Evolutionary conservation across 257 asterid genomes (phyloP), one percentile per base, ranked within the genome.

Genomic region (Solanum piurae): DNA sequence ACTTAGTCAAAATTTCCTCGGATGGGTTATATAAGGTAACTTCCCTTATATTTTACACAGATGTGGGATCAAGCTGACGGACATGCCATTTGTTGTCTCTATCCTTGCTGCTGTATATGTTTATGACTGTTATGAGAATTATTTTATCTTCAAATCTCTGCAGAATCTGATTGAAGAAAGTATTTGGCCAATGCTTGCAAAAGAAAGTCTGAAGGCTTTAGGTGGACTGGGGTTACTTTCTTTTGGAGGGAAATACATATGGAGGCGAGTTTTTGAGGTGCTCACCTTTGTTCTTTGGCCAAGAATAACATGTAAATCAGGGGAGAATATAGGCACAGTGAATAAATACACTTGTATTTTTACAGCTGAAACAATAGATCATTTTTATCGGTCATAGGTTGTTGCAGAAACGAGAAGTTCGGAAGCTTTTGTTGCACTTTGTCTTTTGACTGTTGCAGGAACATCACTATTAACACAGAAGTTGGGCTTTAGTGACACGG

Each of bases 401-500:
- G 96, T 97, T 91, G 99, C 99, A 87, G 99, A 97, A 83, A 89
- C 99, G 46, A 94, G 99, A 92, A 97, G 99, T 89, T 92, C 99
- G 55, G 99, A 97, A 91, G 99, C 99, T 83, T 97, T 97, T 92
- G 98, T 97, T 85, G 99, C 99, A 83, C 96, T 97, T 72, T 97
- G 99, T 94, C 94, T 97, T 91, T 95, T 97, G 84, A 97, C 98
- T 14, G 98, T 97, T 89, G 97, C 99, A 10, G 99, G 99, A 84
- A 97, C 99, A 76, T 97, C 99, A 84, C 98, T 97, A 87, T 36
- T 94, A 87, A 97, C 99, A 10, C 99, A 97, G 90, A 94, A 92
- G 89, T 89, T 97, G 94, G 99, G 99, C 89, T 97, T 97, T 88
- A 97, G 99, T 91, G 99, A 97, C 93, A 97, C 99, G 94, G 99